phyloP scores from a whole-genome alignment of 2,329 filamentous ascomycete species.

The Fusarium veterinarium region DNA sequence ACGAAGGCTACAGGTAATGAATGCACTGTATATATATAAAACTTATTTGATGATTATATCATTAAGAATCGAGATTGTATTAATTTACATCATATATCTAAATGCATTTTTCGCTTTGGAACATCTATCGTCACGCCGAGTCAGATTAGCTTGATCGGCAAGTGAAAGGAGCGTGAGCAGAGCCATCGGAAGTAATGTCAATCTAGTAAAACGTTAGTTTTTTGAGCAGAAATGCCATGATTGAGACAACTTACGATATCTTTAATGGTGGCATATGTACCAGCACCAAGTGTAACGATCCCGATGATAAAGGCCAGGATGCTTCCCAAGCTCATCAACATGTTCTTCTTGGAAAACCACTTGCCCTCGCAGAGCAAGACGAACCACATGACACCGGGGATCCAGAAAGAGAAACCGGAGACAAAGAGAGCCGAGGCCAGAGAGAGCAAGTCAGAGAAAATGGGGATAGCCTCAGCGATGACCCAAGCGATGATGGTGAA shows the following conservation, averaged over 20 bases:
- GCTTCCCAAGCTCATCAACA: constrained; percentile 28
- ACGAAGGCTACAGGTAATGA: neutral
- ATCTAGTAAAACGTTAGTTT: constrained; percentile 18
- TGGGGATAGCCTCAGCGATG: constrained; percentile 36
- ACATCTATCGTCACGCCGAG: neutral
- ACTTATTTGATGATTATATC: neutral
- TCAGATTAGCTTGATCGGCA: constrained; percentile 22
- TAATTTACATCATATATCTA: constrained; percentile 6
- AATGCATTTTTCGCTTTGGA: constrained; percentile 6
- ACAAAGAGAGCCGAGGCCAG: constrained; percentile 33
- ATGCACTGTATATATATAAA: too few species aligned
- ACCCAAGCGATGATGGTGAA: constrained; percentile 36
- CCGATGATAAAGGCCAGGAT: constrained; percentile 36
- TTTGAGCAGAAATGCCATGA: fast-evolving
- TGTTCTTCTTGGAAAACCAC: constrained; percentile 36
- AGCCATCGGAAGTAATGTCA: constrained; percentile 24
- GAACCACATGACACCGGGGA: constrained; percentile 36
- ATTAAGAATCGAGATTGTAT: neutral
- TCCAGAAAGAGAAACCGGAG: constrained; percentile 36
- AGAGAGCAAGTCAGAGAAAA: constrained; percentile 35
- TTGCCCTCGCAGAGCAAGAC: constrained; percentile 30
- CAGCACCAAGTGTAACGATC: constrained; percentile 32
- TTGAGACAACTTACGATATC: constrained; percentile 23
- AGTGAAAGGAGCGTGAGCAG: constrained; percentile 41
- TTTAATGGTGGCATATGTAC: constrained; percentile 38